phyloP scores from a whole-genome alignment of 768 basidiomycete genomes.

The Suillus luteus region DNA sequence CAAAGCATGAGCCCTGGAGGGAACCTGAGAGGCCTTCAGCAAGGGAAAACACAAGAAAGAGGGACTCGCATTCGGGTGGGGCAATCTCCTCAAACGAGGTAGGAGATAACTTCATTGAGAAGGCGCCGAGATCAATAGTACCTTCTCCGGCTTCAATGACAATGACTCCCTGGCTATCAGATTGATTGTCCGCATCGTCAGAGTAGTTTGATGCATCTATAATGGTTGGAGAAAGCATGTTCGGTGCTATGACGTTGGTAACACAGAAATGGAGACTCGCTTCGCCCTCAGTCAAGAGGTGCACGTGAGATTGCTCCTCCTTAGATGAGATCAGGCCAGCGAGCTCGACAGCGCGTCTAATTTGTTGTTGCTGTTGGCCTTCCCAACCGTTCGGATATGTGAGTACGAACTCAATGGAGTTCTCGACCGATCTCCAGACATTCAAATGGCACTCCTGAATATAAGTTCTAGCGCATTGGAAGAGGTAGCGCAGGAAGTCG shows the following conservation, averaged over 20 bases:
- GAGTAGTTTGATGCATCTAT: constrained; percentile 5
- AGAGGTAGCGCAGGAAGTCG: constrained; percentile 33
- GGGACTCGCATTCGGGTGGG: constrained; percentile 30
- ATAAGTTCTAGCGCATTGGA: constrained; percentile 23
- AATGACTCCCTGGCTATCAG: constrained; percentile 39
- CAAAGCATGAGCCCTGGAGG: constrained; percentile 40
- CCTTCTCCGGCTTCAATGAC: constrained; percentile 51
- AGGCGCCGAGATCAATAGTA: constrained; percentile 41
- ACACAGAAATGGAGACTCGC: constrained; percentile 41
- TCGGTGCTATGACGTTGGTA: constrained; percentile 39
- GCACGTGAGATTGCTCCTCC: constrained; percentile 20
- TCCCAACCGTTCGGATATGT: constrained; percentile 37
- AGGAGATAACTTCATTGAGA: constrained; percentile 26
- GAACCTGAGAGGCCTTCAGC: constrained; percentile 28
- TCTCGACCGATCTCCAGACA: constrained; percentile 30
- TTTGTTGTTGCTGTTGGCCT: constrained; percentile 29
- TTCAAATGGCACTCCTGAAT: constrained; percentile 31
- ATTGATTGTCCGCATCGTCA: constrained; percentile 5
- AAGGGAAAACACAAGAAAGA: not conserved
- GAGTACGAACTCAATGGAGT: constrained; percentile 25
- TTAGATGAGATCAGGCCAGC: constrained; percentile 25
- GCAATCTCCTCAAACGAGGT: constrained; percentile 38
- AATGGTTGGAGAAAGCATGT: constrained; percentile 20
- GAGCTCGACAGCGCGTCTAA: constrained; percentile 26
- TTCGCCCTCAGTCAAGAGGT: constrained; percentile 29